phyloP scores from a whole-genome alignment of 495 filamentous ascomycete genomes.

The Bryoglossum gracile region DNA sequence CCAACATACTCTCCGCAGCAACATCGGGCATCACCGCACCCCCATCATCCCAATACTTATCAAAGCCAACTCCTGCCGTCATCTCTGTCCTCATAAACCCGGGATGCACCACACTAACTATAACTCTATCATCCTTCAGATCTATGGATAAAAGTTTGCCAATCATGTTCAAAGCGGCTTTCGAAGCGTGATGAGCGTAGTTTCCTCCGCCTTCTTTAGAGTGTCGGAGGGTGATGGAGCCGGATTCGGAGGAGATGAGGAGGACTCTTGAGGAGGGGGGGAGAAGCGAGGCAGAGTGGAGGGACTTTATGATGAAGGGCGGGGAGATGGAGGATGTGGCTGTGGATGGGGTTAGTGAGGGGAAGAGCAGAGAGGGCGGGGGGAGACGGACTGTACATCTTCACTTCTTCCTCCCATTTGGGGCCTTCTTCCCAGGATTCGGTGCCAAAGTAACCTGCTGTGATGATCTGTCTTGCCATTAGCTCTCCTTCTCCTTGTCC shows the following conservation, averaged over 20 bases:
- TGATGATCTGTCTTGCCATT: slow-evolving; percentile 41
- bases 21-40: slow-evolving; percentile 62
- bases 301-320: slow-evolving; percentile 55
- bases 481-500: not conserved
- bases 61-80: slow-evolving; percentile 62
- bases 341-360: not conserved
- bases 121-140: slow-evolving; percentile 53
- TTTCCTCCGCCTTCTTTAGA: slow-evolving; percentile 63
- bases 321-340: slow-evolving; percentile 57
- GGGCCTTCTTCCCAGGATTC: slow-evolving; percentile 53
- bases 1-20: slow-evolving; percentile 54
- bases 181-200: slow-evolving; percentile 66
- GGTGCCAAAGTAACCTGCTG: slow-evolving; percentile 59
- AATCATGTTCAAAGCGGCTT: slow-evolving; percentile 68
- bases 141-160: slow-evolving; percentile 63
- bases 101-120: slow-evolving; percentile 62
- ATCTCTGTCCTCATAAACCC: slow-evolving; percentile 76
- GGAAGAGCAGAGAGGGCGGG: not conserved
- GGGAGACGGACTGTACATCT: slow-evolving; percentile 46
- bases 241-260: slow-evolving; percentile 59
- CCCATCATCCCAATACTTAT: slow-evolving; percentile 60
- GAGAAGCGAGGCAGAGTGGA: slow-evolving; percentile 47
- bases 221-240: slow-evolving; percentile 60
- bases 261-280: slow-evolving; percentile 49
- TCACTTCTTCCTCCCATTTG: slow-evolving; percentile 56